Conservation (phyloP, 2,329 filamentous ascomycete genomes). For the Talaromyces sp. region DNA sequence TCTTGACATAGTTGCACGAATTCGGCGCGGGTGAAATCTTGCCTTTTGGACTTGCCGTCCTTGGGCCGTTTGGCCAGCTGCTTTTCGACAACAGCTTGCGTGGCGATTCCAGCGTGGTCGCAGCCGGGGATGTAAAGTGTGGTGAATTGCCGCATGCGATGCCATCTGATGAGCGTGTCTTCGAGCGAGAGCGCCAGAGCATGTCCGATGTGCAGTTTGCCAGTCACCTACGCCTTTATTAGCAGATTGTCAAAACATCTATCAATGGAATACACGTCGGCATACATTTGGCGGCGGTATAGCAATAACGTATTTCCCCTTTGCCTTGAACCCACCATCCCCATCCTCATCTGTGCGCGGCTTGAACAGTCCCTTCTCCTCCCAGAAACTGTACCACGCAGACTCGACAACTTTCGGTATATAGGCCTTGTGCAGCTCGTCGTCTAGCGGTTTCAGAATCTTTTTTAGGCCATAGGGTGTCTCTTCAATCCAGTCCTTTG, state of each 20-base stretch:
- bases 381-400: conserved; percentile 95
- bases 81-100: conserved; percentile 93
- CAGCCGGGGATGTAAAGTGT: conserved; percentile 88
- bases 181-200: conserved; percentile 47
- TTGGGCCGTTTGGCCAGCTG: conserved; percentile 83
- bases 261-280: background rate
- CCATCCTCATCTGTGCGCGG: conserved; percentile 61
- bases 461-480: conserved; percentile 56
- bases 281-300: conserved; percentile 87
- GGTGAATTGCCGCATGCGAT: conserved; percentile 57
- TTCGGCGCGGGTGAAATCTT: conserved; percentile 77
- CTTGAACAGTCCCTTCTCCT: conserved; percentile 88
- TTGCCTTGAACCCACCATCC: conserved; percentile 74
- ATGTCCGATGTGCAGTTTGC: conserved; percentile 87
- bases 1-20: conserved; percentile 81
- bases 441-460: conserved; percentile 57
- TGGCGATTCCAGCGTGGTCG: conserved; percentile 95
- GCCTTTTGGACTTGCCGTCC: conserved; percentile 61
- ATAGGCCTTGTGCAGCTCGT: conserved; percentile 66
- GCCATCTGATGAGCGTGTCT: conserved; percentile 1
- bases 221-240: conserved; percentile 48
- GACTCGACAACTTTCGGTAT: conserved; percentile 85
- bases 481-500: background rate
- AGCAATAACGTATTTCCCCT: conserved; percentile 83
- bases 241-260: background rate